These are phyloP conservation scores for Populus hybrid DNA, from an alignment of 441 rosid species.

Conservation along the genomic window DNA sequence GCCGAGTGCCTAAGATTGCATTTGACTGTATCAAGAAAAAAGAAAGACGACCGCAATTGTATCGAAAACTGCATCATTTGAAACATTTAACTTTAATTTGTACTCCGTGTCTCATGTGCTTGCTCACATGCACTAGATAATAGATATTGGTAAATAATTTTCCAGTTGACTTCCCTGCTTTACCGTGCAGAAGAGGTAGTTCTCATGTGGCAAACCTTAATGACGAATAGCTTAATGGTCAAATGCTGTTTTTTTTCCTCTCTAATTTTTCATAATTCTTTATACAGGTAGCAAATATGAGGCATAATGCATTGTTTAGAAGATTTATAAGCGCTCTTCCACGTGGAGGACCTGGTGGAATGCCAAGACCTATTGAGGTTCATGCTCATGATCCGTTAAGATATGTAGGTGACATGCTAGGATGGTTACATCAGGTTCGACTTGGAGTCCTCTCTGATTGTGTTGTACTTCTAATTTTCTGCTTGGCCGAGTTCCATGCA, in stretches of 20 bases:
- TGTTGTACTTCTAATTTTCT: constrained; percentile 16
- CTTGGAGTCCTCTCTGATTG: constrained; percentile 7
- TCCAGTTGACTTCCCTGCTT: constrained; percentile 80
- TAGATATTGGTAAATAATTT: constrained; percentile 11
- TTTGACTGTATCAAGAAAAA: neutral
- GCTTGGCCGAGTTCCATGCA: neutral
- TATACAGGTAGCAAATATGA: constrained; percentile 86
- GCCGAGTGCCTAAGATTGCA: neutral
- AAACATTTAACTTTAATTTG: neutral
- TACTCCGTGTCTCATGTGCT: neutral
- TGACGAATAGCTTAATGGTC: neutral
- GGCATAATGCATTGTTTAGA: constrained; percentile 93
- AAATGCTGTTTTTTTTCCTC: neutral
- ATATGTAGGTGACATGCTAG: constrained; percentile 96
- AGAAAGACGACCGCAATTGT: neutral
- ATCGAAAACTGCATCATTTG: neutral
- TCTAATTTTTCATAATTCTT: neutral
- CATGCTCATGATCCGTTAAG: constrained; percentile 99
- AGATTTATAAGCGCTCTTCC: constrained; percentile 97
- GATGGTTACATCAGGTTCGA: constrained; percentile 97
- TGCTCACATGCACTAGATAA: constrained; percentile 7
- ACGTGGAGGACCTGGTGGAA: constrained; percentile 96
- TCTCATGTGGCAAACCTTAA: constrained; percentile 17
- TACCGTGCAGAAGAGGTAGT: constrained; percentile 99
- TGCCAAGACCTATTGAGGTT: constrained; percentile 99